Conservation (phyloP, 441 rosid species). For the Pelargonium citronellum region DNA sequence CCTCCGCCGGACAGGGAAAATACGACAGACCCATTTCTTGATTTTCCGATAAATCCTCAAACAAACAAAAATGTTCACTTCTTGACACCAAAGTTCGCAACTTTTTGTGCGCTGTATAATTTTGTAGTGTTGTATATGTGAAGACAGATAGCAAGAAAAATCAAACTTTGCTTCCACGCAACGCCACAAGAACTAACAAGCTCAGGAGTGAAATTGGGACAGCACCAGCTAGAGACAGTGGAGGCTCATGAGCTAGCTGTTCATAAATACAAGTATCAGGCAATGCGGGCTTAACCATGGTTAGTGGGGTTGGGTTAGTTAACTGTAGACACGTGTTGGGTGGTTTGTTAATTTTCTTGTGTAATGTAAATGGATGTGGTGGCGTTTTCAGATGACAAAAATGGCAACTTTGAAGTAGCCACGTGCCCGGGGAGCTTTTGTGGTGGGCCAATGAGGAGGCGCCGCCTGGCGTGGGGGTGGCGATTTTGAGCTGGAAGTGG, state of each 20-base stretch:
- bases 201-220: too few relatives aligned
- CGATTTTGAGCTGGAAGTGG: constrained; percentile 1
- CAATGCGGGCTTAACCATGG: constrained; percentile 16
- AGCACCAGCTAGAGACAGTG: too few relatives aligned
- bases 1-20: constrained; percentile 52
- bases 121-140: too few relatives aligned
- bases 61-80: too few relatives aligned
- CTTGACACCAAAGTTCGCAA: not conserved
- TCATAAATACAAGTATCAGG: constrained; percentile 12
- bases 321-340: constrained; percentile 37
- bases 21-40: constrained; percentile 63
- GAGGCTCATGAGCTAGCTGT: too few relatives aligned
- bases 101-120: too few relatives aligned
- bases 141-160: too few relatives aligned
- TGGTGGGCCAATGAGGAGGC: constrained; percentile 18
- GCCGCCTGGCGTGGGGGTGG: constrained; percentile 20
- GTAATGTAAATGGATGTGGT: not conserved
- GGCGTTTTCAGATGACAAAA: constrained; percentile 5
- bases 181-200: not conserved
- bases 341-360: not conserved
- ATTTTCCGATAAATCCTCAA: too few relatives aligned
- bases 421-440: constrained; percentile 22
- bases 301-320: too few relatives aligned
- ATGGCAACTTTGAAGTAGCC: constrained; percentile 12
- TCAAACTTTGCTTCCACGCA: not conserved